Evolutionary conservation across 73 alveolate genomes (phyloP).

Genomic region (Tetrahymena borealis): DNA sequence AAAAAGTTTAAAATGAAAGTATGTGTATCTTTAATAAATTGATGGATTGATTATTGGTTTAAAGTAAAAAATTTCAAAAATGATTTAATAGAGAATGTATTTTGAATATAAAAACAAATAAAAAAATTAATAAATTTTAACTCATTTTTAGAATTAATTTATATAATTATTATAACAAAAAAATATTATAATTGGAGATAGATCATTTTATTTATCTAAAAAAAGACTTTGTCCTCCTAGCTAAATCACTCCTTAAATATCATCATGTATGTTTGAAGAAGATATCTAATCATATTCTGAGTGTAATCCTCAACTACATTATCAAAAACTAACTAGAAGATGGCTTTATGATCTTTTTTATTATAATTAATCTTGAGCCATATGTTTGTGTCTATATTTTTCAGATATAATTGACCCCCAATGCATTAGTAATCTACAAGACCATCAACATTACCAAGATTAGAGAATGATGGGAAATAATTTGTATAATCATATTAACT

Average conservation of each 20-base stretch:
- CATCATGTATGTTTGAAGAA: not conserved
- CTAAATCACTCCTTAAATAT: not conserved
- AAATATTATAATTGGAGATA: no score
- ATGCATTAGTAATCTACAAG: not conserved
- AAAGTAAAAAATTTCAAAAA: no score
- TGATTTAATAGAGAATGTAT: no score
- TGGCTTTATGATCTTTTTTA: not conserved
- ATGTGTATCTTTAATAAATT: no score
- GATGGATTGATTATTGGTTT: no score
- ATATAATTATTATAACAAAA: no score
- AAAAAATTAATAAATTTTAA: no score
- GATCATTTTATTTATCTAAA: no score
- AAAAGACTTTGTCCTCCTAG: not conserved
- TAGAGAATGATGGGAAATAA: not conserved
- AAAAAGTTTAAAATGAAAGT: no score
- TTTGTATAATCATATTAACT: not conserved
- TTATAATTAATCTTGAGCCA: not conserved
- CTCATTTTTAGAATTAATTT: no score
- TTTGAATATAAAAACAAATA: not conserved
- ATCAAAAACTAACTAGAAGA: not conserved
- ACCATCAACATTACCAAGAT: not conserved
- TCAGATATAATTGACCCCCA: not conserved
- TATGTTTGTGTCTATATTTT: not conserved
- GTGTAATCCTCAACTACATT: not conserved
- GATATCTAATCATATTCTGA: not conserved